phyloP scores from a whole-genome alignment of 2,329 filamentous ascomycete genomes.

The Calycina herbarum region DNA sequence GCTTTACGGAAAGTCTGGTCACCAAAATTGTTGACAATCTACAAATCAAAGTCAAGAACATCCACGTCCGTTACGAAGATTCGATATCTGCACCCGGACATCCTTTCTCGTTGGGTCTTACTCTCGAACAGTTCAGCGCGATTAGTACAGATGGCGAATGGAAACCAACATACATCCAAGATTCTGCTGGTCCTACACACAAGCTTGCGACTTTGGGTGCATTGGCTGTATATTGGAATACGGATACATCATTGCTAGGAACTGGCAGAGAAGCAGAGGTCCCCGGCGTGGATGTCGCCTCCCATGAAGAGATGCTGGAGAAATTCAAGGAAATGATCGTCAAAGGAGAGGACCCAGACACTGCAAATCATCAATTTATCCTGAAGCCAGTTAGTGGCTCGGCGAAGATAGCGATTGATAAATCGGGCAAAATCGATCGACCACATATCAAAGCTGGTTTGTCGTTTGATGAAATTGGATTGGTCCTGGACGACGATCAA shows the following conservation, averaged over 20 bases:
- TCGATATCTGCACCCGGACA: conserved; percentile 93
- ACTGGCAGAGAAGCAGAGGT: conserved; percentile 72
- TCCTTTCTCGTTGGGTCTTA: conserved; percentile 89
- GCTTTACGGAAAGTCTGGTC: conserved; percentile 90
- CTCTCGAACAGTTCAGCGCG: conserved; percentile 93
- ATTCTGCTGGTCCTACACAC: conserved; percentile 78
- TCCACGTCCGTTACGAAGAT: conserved; percentile 97
- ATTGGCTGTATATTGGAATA: conserved; percentile 97
- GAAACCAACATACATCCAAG: conserved; percentile 94
- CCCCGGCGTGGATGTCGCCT: conserved; percentile 57
- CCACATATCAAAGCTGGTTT: conserved; percentile 89
- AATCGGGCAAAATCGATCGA: conserved; percentile 75
- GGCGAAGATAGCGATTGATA: conserved; percentile 92
- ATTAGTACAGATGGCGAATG: conserved; percentile 94
- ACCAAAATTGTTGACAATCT: conserved; percentile 98
- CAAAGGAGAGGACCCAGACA: conserved; percentile 58
- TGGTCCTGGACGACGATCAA: conserved; percentile 96
- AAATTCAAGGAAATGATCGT: conserved; percentile 80
- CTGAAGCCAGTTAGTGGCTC: conserved; percentile 93
- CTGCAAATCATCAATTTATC: conserved; percentile 79
- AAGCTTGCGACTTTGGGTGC: conserved; percentile 91
- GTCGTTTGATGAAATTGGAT: conserved; percentile 94
- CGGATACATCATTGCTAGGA: conserved; percentile 81
- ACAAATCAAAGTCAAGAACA: conserved; percentile 96
- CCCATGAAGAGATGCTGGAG: conserved; percentile 74